Evolutionary conservation across 768 basidiomycete species (phyloP).

Genomic region (Saitozyma podzolica): DNA sequence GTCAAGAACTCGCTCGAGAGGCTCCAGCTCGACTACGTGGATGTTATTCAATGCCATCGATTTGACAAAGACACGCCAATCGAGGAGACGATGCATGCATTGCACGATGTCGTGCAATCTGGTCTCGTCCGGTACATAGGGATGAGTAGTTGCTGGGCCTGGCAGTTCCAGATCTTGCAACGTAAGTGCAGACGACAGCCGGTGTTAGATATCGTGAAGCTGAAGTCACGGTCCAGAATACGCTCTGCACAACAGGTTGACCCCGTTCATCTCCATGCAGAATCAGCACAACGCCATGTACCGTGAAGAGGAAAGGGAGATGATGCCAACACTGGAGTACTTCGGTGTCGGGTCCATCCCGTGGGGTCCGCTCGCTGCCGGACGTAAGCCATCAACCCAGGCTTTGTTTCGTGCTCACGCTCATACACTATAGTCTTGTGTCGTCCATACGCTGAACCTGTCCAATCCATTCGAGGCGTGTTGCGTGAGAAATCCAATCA

Average conservation of each 20-base stretch:
- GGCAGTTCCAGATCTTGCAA: slow-evolving; percentile 48
- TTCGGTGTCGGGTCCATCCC: slow-evolving; percentile 64
- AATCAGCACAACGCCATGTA: slow-evolving; percentile 66
- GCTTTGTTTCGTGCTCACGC: too few species aligned
- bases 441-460: slow-evolving; percentile 22
- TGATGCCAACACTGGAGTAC: slow-evolving; percentile 31
- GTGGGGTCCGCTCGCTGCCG: slow-evolving; percentile 57
- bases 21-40: slow-evolving; percentile 73
- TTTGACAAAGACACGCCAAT: slow-evolving; percentile 62
- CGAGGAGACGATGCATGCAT: slow-evolving; percentile 67
- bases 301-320: slow-evolving; percentile 63
- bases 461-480: too few species aligned
- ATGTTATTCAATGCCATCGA: slow-evolving; percentile 62
- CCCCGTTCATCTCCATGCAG: too few species aligned
- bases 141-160: too few species aligned
- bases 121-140: slow-evolving; percentile 61
- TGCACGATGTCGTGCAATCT: slow-evolving; percentile 67
- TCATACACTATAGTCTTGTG: slow-evolving; percentile 6
- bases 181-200: slow-evolving; percentile 32
- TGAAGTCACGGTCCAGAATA: slow-evolving; percentile 56
- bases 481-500: too few species aligned
- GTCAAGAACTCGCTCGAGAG: slow-evolving; percentile 62
- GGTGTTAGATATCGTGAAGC: too few species aligned
- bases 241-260: slow-evolving; percentile 63
- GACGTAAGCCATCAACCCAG: slow-evolving; percentile 19